Evolutionary conservation across 1,284 basidiomycete species (phyloP).

Genomic region (Ceratorhiza oryzae-sativae): DNA sequence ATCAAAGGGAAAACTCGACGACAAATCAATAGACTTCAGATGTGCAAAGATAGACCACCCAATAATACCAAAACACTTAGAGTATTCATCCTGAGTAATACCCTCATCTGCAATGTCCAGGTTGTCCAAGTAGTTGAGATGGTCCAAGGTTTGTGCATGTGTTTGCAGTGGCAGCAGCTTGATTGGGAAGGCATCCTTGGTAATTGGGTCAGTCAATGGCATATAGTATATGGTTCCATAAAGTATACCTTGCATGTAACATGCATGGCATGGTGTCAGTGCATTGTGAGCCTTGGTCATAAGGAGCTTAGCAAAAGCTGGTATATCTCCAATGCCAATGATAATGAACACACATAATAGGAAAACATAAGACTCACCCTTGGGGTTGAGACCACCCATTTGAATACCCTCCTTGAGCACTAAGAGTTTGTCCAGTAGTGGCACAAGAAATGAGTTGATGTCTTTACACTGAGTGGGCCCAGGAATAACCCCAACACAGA

Average conservation of each 20-base stretch:
- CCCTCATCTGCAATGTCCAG: not conserved
- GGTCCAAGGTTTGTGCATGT: not conserved
- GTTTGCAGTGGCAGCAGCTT: constrained; percentile 28
- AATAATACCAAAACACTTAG: constrained; percentile 36
- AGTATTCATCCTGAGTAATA: not conserved
- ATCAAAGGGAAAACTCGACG: constrained; percentile 33
- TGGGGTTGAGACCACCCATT: not conserved
- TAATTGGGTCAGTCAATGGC: constrained; percentile 8
- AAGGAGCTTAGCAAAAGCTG: constrained; percentile 35
- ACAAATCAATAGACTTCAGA: constrained; percentile 8
- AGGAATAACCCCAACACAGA: constrained; percentile 41
- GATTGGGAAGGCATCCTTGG: not conserved
- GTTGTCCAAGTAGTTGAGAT: not conserved
- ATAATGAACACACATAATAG: constrained; percentile 33
- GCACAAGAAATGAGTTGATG: constrained; percentile 40
- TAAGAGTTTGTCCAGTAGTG: constrained; percentile 36
- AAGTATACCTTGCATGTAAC: constrained; percentile 21
- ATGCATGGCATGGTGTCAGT: constrained; percentile 35
- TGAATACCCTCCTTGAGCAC: constrained; percentile 37
- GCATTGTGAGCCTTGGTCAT: constrained; percentile 40
- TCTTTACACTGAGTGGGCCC: constrained; percentile 41
- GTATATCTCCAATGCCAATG: constrained; percentile 39
- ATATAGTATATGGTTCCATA: constrained; percentile 15
- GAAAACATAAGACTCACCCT: not conserved
- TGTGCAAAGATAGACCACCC: constrained; percentile 13